A percentile compares a stretch with the other conserved stretches of the same genome.
phyloP scores from a whole-genome alignment of 208 protist species.

The Trypanosoma melophagium region DNA sequence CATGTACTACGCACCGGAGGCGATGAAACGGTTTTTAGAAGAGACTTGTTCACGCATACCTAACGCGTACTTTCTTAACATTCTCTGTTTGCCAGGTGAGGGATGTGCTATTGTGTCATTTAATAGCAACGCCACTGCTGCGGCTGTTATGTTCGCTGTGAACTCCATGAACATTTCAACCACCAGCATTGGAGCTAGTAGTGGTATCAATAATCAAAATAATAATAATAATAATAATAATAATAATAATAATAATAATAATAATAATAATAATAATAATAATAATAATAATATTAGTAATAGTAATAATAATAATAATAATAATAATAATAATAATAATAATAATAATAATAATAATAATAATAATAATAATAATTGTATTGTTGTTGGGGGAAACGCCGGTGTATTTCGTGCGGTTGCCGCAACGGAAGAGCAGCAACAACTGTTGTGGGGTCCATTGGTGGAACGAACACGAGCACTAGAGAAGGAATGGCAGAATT shows the following conservation, averaged over 20 bases:
- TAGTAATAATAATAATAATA: background rate
- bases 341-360: constrained; percentile 1
- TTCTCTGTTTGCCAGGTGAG: constrained; percentile 20
- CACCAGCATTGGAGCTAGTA: too few species aligned
- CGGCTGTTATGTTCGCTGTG: constrained; percentile 22
- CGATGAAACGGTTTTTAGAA: constrained; percentile 18
- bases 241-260: too few species aligned
- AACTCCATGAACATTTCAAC: constrained; percentile 9
- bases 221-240: too few species aligned
- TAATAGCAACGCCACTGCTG: constrained; percentile 25
- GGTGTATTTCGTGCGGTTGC: background rate
- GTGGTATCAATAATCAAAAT: too few species aligned
- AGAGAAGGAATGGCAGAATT: constrained; percentile 22
- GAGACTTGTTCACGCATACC: constrained; percentile 27
- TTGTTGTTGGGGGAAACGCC: background rate
- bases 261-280: too few species aligned
- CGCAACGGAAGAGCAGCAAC: constrained; percentile 22
- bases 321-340: background rate
- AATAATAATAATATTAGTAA: too few species aligned
- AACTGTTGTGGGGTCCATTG: constrained; percentile 14
- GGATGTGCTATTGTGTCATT: constrained; percentile 27
- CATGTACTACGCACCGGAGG: constrained; percentile 17
- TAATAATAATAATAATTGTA: background rate
- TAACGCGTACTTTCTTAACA: constrained; percentile 24
- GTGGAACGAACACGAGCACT: constrained; percentile 3